phyloP scores from a whole-genome alignment of 768 basidiomycete species.

The Russula dissimulans region DNA sequence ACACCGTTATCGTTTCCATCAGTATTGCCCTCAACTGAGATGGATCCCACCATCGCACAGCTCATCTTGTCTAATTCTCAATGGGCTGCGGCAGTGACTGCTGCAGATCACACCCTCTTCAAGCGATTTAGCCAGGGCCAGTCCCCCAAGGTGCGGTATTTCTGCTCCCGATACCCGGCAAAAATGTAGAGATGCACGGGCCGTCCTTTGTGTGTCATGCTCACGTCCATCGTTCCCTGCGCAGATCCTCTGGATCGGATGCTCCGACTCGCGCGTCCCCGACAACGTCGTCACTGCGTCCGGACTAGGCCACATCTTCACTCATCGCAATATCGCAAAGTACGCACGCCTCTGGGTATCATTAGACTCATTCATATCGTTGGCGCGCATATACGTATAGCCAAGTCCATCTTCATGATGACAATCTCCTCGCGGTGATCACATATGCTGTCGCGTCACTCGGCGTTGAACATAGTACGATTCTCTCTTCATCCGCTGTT shows the following conservation, averaged over 20 bases:
- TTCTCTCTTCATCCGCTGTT: too few relatives aligned
- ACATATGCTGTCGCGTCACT: too few relatives aligned
- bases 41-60: conserved; percentile 22
- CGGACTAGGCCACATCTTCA: conserved; percentile 74
- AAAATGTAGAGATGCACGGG: too few relatives aligned
- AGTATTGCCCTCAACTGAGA: neutral
- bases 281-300: conserved; percentile 63
- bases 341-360: conserved; percentile 22
- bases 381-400: conserved; percentile 28
- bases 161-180: neutral
- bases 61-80: conserved; percentile 47
- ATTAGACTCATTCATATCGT: neutral
- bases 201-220: neutral
- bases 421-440: too few relatives aligned
- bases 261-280: conserved; percentile 79
- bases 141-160: conserved; percentile 44
- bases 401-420: conserved; percentile 45
- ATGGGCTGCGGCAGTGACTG: conserved; percentile 58
- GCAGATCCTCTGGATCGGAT: conserved; percentile 72
- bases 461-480: too few relatives aligned
- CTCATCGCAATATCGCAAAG: conserved; percentile 86
- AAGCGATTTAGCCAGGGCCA: conserved; percentile 52
- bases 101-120: conserved; percentile 57
- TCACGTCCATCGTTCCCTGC: neutral
- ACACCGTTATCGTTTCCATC: neutral